These are phyloP conservation scores for Malassezia brasiliensis DNA, from an alignment of 1,284 basidiomycete species.

Conservation along the genomic window DNA sequence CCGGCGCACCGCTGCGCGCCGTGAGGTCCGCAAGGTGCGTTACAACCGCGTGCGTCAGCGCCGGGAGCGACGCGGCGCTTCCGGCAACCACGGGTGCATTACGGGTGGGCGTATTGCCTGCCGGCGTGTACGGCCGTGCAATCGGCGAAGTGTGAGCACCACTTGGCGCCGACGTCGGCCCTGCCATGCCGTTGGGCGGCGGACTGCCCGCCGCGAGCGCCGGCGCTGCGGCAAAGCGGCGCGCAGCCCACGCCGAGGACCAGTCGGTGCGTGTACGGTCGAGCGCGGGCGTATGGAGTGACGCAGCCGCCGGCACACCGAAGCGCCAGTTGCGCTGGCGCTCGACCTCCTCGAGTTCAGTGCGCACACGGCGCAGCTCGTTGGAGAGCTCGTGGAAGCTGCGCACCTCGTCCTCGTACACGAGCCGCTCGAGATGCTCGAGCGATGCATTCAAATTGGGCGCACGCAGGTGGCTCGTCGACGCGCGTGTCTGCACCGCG, in stretches of 20 bases:
- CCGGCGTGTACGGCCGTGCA: not conserved
- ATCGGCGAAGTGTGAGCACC: not conserved
- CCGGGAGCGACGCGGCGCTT: slow-evolving; percentile 1
- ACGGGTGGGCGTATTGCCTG: not conserved
- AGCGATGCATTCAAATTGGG: slow-evolving; percentile 22
- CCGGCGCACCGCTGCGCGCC: not conserved
- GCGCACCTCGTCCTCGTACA: slow-evolving; percentile 32
- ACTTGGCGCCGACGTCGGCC: not conserved
- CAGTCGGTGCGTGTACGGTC: slow-evolving; percentile 1
- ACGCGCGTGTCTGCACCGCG: slow-evolving; percentile 20
- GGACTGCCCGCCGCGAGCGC: not conserved
- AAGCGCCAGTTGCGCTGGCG: slow-evolving; percentile 14
- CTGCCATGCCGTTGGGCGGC: not conserved
- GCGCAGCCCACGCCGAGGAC: not conserved
- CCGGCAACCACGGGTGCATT: not conserved
- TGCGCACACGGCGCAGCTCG: slow-evolving; percentile 26
- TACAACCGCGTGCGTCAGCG: slow-evolving; percentile 11
- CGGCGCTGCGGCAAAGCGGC: slow-evolving; percentile 1
- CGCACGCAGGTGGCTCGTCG: slow-evolving; percentile 22
- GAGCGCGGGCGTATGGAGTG: not conserved
- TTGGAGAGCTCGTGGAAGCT: slow-evolving; percentile 25
- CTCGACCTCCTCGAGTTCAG: slow-evolving; percentile 30
- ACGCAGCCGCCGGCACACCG: not conserved
- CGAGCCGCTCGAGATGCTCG: slow-evolving; percentile 33
- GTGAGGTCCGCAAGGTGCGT: slow-evolving; percentile 13